A percentile compares a stretch with the other conserved stretches of the same genome.
phyloP scores from a whole-genome alignment of 2,329 filamentous ascomycete species.

The Aspergillus fischeri region DNA sequence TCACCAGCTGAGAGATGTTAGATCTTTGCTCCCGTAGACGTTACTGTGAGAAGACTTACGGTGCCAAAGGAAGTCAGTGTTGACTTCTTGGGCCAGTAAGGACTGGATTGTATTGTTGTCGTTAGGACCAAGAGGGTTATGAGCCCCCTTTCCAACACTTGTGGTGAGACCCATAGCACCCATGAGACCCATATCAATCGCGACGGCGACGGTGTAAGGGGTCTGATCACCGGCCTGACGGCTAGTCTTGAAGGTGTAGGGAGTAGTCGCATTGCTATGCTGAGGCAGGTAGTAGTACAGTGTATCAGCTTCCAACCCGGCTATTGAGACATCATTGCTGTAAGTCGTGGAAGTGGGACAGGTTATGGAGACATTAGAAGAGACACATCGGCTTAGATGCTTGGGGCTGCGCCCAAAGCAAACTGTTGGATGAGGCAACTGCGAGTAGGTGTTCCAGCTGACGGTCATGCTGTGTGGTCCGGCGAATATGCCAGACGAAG shows the following conservation, averaged over 20 bases:
- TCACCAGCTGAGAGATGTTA: neutral
- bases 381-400: constrained; percentile 13
- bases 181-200: neutral
- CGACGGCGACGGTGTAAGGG: constrained; percentile 16
- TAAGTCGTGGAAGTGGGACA: neutral
- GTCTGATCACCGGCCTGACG: constrained; percentile 16
- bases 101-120: neutral
- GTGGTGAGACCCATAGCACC: neutral
- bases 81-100: neutral
- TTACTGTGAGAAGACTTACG: neutral
- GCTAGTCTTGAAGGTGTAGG: constrained; percentile 19
- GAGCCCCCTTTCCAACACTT: neutral
- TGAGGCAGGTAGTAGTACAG: constrained; percentile 21
- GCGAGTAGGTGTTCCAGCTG: constrained; percentile 33
- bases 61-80: neutral
- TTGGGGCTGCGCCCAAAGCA: constrained; percentile 22
- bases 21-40: neutral
- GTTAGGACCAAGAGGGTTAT: neutral
- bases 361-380: neutral
- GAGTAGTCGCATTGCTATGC: constrained; percentile 6
- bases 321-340: constrained; percentile 20
- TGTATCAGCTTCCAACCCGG: constrained; percentile 17
- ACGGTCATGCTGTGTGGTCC: constrained; percentile 15
- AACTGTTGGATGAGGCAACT: constrained; percentile 25
- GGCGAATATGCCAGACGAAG: constrained; percentile 16